Evolutionary conservation across 306 rosid species (phyloP), one percentile per base, ranked within the genome.

Genomic region (Oemleria cerasiformis): DNA sequence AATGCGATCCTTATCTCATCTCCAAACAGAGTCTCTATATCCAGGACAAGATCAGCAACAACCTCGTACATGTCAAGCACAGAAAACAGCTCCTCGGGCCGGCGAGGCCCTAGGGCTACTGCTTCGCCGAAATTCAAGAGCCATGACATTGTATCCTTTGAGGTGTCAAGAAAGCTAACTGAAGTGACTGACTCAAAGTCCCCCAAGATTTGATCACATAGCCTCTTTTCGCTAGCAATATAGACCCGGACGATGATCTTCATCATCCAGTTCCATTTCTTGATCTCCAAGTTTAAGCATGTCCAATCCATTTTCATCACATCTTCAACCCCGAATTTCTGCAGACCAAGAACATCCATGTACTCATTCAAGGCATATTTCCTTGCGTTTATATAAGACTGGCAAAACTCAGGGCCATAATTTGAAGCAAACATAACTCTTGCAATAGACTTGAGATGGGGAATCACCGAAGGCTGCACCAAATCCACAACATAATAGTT

Each of bases 1-100:
- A 78, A 88, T 73, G 84, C 86, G 9, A 21, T 42, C 62, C 85
- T 82, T 1, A 86, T 70, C 53, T 83, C 88, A 71, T 84, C 88
- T 4, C 69, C 73, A 79, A 84, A 85, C 63, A 86, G 74, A 49
- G 66, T 17, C 49, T 88, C 84, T 19, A 86, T 75, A 34, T 72
- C 72, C 19, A 53, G 70, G 11, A 72, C 77, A 78, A 88, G 78
- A 60, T 84, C 72, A 14, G 75, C 73, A 58, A 90, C 76, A 43
- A 83, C 85, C 75, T 86, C 87, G 5, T 88, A 84, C 88, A 84
- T 88, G 79, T 90, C 85, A 16, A 90, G 90, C 40, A 88, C 66
- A 8, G 84, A 62, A 67, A 88, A 79, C 77, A 90, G 17, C 75
- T 77, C 83, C 48, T 88, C 90, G 0, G 94, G 88, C 65, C 77